Conservation (phyloP, 139 green algal genomes). For the Auxenochlorella protothecoides region DNA sequence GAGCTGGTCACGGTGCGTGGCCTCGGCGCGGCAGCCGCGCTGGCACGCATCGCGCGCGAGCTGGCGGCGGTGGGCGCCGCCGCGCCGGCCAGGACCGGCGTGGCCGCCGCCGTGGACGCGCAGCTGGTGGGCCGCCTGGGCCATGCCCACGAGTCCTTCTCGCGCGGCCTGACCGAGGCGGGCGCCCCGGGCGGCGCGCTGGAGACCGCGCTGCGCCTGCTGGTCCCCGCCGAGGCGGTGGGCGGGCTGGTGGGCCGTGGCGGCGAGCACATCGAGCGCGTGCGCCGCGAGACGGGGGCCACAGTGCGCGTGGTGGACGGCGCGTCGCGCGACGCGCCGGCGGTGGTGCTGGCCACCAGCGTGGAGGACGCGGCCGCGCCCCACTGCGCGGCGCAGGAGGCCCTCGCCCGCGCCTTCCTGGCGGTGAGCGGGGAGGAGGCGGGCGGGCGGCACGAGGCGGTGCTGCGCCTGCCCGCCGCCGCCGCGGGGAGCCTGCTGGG, state of each 20-base stretch:
- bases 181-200: not conserved
- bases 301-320: constrained; percentile 1
- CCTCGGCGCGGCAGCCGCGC: not conserved
- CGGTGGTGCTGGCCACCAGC: constrained; percentile 18
- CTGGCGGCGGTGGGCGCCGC: constrained; percentile 1
- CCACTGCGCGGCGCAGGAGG: constrained; percentile 33
- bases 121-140: no score
- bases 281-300: constrained; percentile 24
- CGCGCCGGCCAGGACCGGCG: not conserved
- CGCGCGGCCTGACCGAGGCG: not conserved
- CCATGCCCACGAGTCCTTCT: not conserved
- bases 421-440: constrained; percentile 15
- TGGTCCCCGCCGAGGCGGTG: constrained; percentile 12
- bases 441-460: not conserved
- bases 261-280: constrained; percentile 20
- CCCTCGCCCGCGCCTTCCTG: constrained; percentile 24
- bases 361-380: constrained; percentile 19
- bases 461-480: not conserved
- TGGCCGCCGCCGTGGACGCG: not conserved
- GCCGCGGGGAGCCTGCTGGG: constrained; percentile 21
- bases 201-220: constrained; percentile 22
- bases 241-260: constrained; percentile 25
- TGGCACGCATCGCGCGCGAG: not conserved
- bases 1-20: constrained; percentile 17
- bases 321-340: no score